Conservation (phyloP, 805 yeast species). For the Starmerella roubikii region DNA sequence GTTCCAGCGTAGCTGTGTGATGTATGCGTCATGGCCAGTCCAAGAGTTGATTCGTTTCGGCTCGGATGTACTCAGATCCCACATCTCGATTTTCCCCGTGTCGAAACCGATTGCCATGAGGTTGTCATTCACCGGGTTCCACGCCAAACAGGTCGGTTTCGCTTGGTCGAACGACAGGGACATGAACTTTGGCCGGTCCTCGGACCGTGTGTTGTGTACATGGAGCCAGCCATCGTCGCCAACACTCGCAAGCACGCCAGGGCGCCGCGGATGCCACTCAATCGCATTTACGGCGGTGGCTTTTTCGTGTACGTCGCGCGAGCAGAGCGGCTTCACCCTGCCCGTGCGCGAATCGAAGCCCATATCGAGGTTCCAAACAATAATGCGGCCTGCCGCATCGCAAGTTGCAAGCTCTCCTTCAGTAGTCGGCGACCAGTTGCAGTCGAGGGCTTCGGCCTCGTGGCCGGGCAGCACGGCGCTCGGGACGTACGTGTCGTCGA, state of each 20-base stretch:
- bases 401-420: slow-evolving; percentile 52
- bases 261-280: slow-evolving; percentile 53
- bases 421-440: slow-evolving; percentile 56
- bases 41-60: slow-evolving; percentile 10
- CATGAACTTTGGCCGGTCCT: background rate
- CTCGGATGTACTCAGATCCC: slow-evolving; percentile 48
- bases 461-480: slow-evolving; percentile 38
- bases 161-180: background rate
- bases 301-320: slow-evolving; percentile 23
- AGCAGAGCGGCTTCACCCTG: slow-evolving; percentile 17
- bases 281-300: slow-evolving; percentile 53
- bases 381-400: slow-evolving; percentile 48
- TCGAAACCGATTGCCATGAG: slow-evolving; percentile 58
- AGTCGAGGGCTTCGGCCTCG: slow-evolving; percentile 39
- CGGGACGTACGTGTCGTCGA: slow-evolving; percentile 30
- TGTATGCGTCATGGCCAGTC: slow-evolving; percentile 35
- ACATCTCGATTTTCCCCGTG: slow-evolving; percentile 39
- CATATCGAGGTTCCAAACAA: slow-evolving; percentile 51
- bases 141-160: slow-evolving; percentile 42
- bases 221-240: slow-evolving; percentile 40
- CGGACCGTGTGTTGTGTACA: slow-evolving; percentile 4
- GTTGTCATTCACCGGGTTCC: slow-evolving; percentile 43
- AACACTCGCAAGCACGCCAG: slow-evolving; percentile 45
- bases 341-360: slow-evolving; percentile 24
- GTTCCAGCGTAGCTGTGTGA: slow-evolving; percentile 66